Evolutionary conservation across 2,329 filamentous ascomycete species (phyloP).

Genomic region (Metarhizium anisopliae): DNA sequence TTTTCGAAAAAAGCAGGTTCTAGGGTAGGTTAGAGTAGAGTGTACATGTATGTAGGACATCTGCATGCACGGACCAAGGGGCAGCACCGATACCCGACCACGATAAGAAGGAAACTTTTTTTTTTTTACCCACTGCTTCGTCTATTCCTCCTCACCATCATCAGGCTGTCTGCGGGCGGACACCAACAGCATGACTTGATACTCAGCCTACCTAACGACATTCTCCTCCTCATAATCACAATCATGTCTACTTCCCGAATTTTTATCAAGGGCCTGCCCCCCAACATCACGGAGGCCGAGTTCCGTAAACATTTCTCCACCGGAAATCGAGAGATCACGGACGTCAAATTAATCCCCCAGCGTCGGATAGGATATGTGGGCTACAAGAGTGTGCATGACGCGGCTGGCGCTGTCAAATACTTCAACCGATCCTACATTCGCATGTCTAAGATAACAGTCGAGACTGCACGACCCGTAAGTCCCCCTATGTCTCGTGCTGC

Average conservation of each 20-base stretch:
- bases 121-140: slow-evolving; percentile 11
- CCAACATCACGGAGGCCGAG: slow-evolving; percentile 73
- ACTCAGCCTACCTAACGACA: background rate
- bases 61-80: slow-evolving; percentile 15
- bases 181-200: slow-evolving; percentile 2
- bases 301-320: slow-evolving; percentile 82
- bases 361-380: slow-evolving; percentile 93
- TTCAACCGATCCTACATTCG: slow-evolving; percentile 94
- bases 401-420: slow-evolving; percentile 77
- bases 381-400: slow-evolving; percentile 75
- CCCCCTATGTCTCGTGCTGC: slow-evolving; percentile 8
- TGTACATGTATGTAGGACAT: too few relatives aligned
- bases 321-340: slow-evolving; percentile 67
- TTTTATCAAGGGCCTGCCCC: slow-evolving; percentile 78
- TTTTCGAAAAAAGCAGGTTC: background rate
- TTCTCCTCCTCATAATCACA: slow-evolving; percentile 9
- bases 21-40: slow-evolving; percentile 3
- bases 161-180: slow-evolving; percentile 8
- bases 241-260: slow-evolving; percentile 55
- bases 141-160: background rate
- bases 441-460: slow-evolving; percentile 88
- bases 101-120: slow-evolving; percentile 20
- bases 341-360: slow-evolving; percentile 83
- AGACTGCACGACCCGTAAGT: slow-evolving; percentile 72
- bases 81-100: background rate